Conservation (phyloP, 2,329 filamentous ascomycete species). For the Boeremia exigua region DNA sequence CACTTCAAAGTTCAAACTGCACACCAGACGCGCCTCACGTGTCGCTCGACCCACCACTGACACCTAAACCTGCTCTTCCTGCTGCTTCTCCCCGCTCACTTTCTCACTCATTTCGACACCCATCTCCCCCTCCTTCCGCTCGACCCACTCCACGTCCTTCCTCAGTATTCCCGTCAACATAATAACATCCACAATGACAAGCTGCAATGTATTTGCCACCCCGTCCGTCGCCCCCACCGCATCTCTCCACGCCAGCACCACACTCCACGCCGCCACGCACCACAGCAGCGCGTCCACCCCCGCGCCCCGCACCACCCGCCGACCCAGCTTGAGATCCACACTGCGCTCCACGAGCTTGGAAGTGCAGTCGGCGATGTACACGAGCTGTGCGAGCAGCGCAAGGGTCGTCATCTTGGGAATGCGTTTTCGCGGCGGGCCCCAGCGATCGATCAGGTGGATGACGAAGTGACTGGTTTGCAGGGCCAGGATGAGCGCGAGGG, state of each 20-base stretch:
- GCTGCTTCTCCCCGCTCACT: neutral
- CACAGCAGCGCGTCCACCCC: slow-evolving; percentile 3
- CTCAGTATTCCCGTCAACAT: neutral
- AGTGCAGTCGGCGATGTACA: neutral
- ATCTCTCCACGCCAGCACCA: neutral
- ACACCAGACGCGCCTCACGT: neutral
- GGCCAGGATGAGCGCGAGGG: neutral
- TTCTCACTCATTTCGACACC: neutral
- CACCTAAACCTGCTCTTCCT: neutral
- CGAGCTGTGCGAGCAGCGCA: neutral
- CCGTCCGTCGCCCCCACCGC: neutral
- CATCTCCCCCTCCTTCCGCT: neutral
- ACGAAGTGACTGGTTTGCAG: neutral
- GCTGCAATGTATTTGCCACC: neutral
- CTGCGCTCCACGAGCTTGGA: neutral
- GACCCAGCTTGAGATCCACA: neutral
- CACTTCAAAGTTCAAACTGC: slow-evolving; percentile 4
- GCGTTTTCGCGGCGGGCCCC: neutral
- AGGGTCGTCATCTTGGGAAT: neutral
- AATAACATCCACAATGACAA: neutral
- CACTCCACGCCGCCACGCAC: neutral
- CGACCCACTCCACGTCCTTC: neutral
- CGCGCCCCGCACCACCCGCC: neutral
- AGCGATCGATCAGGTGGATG: neutral
- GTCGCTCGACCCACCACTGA: neutral